Conservation (phyloP, 192 early-diverging fungal genomes). For the Jimgerdemannia lactiflua region DNA sequence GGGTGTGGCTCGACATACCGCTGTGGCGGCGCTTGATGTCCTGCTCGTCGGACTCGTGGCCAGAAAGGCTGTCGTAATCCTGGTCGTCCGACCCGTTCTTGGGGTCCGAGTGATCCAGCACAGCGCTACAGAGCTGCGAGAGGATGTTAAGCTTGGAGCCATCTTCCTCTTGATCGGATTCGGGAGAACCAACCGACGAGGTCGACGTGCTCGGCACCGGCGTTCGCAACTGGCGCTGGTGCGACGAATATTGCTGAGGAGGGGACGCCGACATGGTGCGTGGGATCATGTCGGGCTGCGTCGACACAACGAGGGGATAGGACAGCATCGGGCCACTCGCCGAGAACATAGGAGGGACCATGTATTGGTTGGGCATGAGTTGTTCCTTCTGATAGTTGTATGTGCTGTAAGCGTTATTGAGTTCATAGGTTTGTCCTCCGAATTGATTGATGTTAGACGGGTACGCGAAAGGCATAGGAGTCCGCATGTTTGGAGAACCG, state of each 20-base stretch:
- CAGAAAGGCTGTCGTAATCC: background rate
- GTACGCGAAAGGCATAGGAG: background rate
- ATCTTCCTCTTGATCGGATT: constrained; percentile 20
- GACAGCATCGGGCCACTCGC: background rate
- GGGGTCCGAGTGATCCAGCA: constrained; percentile 17
- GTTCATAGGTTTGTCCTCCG: background rate
- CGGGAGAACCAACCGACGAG: background rate
- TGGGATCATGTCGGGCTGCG: background rate
- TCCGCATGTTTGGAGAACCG: background rate
- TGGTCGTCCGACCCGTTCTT: constrained; percentile 1
- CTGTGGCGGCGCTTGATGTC: constrained; percentile 3
- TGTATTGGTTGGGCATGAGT: background rate
- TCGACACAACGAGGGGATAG: background rate
- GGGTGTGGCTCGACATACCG: constrained; percentile 7
- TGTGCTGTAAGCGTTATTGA: background rate
- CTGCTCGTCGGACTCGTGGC: background rate
- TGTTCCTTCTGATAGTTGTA: background rate
- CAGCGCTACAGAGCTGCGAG: constrained; percentile 30
- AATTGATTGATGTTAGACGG: background rate
- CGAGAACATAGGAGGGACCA: background rate
- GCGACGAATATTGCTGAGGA: constrained; percentile 2
- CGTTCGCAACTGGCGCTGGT: constrained; percentile 11
- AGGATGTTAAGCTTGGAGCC: constrained; percentile 26
- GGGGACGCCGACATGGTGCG: background rate
- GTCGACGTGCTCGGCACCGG: constrained; percentile 3